Conservation (phyloP, 176 grass and related monocot genomes). For the Juncus inflexus region DNA sequence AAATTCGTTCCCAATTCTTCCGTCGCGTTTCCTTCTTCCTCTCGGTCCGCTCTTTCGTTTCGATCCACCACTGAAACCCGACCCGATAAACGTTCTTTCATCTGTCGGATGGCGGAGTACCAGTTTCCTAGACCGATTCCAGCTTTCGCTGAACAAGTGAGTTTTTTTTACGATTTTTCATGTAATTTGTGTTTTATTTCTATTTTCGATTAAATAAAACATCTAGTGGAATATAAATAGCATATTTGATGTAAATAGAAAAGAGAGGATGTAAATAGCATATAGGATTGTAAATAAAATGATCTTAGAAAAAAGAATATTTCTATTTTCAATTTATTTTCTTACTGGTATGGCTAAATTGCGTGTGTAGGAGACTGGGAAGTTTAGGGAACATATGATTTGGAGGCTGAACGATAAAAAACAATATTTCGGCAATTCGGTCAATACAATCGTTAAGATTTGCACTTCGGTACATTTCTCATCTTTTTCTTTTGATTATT, state of each 20-base stretch:
- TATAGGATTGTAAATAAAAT: too few relatives aligned
- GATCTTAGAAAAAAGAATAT: too few relatives aligned
- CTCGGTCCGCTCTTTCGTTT: not conserved
- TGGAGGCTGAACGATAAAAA: constrained; percentile 65
- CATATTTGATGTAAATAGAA: not conserved
- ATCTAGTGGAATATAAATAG: not conserved
- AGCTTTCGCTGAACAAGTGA: constrained; percentile 65
- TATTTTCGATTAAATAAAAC: not conserved
- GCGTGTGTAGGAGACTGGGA: constrained; percentile 58
- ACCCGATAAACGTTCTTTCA: constrained; percentile 24
- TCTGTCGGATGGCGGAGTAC: constrained; percentile 54
- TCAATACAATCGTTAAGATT: constrained; percentile 70
- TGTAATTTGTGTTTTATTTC: not conserved
- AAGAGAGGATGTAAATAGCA: too few relatives aligned
- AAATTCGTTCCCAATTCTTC: constrained; percentile 2
- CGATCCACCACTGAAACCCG: not conserved
- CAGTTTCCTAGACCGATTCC: constrained; percentile 88
- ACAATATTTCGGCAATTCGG: constrained; percentile 66
- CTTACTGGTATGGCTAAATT: not conserved
- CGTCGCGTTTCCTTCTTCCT: not conserved
- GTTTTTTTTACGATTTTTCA: not conserved
- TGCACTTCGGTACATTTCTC: constrained; percentile 54
- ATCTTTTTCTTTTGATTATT: too few relatives aligned
- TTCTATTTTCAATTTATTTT: too few relatives aligned
- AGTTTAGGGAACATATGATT: constrained; percentile 80